Evolutionary conservation across 148 eudicot species (phyloP), one percentile per base, ranked within the genome.

Genomic region (Limonium bicolor): DNA sequence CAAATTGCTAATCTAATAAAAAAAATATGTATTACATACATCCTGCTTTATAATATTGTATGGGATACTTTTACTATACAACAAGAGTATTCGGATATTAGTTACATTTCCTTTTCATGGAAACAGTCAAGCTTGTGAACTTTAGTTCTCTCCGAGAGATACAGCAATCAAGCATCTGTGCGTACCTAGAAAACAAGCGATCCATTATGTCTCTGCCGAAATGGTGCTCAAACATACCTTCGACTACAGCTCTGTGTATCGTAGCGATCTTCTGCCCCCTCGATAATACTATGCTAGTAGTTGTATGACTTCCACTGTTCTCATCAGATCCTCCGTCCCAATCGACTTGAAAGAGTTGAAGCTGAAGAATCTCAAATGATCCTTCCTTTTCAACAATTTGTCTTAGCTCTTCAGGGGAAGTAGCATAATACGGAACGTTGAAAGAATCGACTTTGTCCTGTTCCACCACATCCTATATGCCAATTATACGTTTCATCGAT

Each of bases 381-480:
- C 74, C 82, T 59, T 81, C 78, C 30, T 45, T 50, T 42, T 64
- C 49, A 0, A 75, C 56, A 35, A 48, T 46, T 13, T 28, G 20
- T 28, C 51, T 61, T 20, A 80, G 8, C 56, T 86, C 95, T 50
- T 72, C 68, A 10, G 46, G 27, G 17, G 58, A 60, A 6, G 95
- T 76, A 12, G 78, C 72, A 42, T 86, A 81, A 32, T 42, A 72
- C 5, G 95, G 86, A 7, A 55, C 71, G 37, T 77, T 78, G 31
- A 81, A 86, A 0, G 63, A 56, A 39, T 77, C 83, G 14, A 86
- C 57, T 25, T 65, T 81, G 47, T 77, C 86, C 42, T 80, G 78
- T 48, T 71, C 66, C 24, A 80, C 23, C 5, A 56, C 42, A 3
- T 86, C 95, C 92, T 77, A 38, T 47, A 66, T 30, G 37, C 2